Conservation (phyloP, 2,329 filamentous ascomycete species). For the Colletotrichum musae region DNA sequence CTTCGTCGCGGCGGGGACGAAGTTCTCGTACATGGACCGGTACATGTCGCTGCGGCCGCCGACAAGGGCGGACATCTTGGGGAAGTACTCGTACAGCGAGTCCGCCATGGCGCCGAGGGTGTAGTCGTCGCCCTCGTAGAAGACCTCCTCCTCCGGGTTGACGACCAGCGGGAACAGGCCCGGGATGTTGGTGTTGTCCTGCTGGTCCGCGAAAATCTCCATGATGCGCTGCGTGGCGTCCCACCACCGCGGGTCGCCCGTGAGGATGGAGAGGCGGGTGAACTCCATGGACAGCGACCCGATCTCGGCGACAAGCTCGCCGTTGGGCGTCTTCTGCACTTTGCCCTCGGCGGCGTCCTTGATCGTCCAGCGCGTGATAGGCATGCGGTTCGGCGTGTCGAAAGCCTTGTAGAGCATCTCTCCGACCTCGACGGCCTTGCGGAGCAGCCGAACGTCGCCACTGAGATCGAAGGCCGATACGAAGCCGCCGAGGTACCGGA, state of each 20-base stretch:
- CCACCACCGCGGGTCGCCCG: constrained; percentile 78
- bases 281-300: constrained; percentile 80
- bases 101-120: constrained; percentile 69
- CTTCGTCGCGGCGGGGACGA: constrained; percentile 71
- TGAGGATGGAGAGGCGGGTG: constrained; percentile 80
- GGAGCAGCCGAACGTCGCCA: constrained; percentile 55
- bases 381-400: constrained; percentile 65
- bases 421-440: constrained; percentile 62
- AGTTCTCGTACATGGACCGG: constrained; percentile 73
- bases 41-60: constrained; percentile 75
- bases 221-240: constrained; percentile 83
- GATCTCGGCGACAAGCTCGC: constrained; percentile 70
- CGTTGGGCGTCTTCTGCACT: constrained; percentile 39
- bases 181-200: constrained; percentile 78
- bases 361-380: constrained; percentile 49
- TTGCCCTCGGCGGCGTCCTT: constrained; percentile 46
- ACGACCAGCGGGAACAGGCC: constrained; percentile 82
- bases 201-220: constrained; percentile 76
- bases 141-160: constrained; percentile 68
- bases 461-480: constrained; percentile 63
- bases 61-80: constrained; percentile 75
- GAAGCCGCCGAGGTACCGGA: constrained; percentile 60
- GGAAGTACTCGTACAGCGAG: constrained; percentile 72
- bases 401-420: constrained; percentile 64
- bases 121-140: constrained; percentile 57